phyloP scores from a whole-genome alignment of 179 eudicot species.

The Heliamphora pulchella region DNA sequence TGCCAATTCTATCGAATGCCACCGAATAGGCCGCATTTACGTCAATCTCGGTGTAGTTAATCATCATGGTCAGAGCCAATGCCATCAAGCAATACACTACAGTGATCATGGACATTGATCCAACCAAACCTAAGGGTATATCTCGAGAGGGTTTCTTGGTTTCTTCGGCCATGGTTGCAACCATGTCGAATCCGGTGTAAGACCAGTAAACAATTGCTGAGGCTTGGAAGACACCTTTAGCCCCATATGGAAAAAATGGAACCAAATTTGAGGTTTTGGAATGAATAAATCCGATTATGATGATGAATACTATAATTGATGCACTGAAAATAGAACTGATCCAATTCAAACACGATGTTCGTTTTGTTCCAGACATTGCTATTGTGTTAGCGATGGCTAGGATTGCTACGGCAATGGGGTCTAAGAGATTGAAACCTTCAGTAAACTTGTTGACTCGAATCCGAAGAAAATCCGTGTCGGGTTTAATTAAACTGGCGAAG shows the following conservation, averaged over 20 bases:
- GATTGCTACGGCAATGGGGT: slow-evolving; percentile 69
- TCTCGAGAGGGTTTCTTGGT: slow-evolving; percentile 63
- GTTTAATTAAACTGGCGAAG: slow-evolving; percentile 49
- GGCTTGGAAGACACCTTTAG: slow-evolving; percentile 70
- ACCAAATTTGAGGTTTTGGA: slow-evolving; percentile 45
- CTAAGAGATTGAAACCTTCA: slow-evolving; percentile 64
- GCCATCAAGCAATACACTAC: slow-evolving; percentile 82
- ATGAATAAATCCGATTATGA: slow-evolving; percentile 64
- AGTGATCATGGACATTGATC: slow-evolving; percentile 72
- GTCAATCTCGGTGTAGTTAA: slow-evolving; percentile 69
- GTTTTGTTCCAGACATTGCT: slow-evolving; percentile 62
- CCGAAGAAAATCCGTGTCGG: slow-evolving; percentile 55
- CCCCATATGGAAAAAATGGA: slow-evolving; percentile 77
- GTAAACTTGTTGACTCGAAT: slow-evolving; percentile 38
- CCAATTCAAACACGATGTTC: slow-evolving; percentile 58
- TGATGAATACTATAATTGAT: slow-evolving; percentile 53
- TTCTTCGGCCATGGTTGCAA: slow-evolving; percentile 92
- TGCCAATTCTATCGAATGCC: slow-evolving; percentile 61
- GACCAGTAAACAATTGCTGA: slow-evolving; percentile 92
- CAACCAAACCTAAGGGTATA: slow-evolving; percentile 76
- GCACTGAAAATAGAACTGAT: slow-evolving; percentile 50
- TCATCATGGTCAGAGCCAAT: slow-evolving; percentile 61
- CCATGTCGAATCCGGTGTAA: slow-evolving; percentile 85
- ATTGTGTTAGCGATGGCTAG: slow-evolving; percentile 45
- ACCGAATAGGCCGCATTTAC: slow-evolving; percentile 72